A percentile compares a stretch with the other conserved stretches of the same genome.
phyloP scores from a whole-genome alignment of 2,329 filamentous ascomycete species.

The Cercospora beticola region DNA sequence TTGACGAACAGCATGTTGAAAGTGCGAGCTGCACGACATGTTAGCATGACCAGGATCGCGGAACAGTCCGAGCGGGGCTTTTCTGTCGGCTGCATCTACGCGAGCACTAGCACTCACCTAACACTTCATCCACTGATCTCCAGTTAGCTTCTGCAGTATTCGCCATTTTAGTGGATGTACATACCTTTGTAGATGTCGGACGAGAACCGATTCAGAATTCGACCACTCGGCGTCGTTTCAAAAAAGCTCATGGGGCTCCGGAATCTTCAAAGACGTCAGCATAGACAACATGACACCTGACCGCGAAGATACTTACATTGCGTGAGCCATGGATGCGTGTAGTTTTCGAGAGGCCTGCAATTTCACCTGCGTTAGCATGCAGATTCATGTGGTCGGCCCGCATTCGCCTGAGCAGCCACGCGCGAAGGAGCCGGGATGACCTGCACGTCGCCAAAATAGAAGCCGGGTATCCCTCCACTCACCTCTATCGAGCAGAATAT shows the following conservation, averaged over 20 bases:
- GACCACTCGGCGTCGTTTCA: conserved; percentile 92
- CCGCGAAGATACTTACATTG: conserved; percentile 18
- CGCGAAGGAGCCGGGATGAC: conserved; percentile 15
- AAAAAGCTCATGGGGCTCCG: conserved; percentile 98
- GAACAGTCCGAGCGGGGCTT: conserved; percentile 1
- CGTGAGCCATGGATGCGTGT: conserved; percentile 64
- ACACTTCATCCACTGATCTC: conserved; percentile 65
- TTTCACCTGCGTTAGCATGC: conserved; percentile 27
- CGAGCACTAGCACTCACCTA: conserved; percentile 60
- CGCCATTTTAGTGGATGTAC: neutral
- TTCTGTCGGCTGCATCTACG: conserved; percentile 47
- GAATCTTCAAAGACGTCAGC: conserved; percentile 52
- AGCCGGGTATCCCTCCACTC: conserved; percentile 35
- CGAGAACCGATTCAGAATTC: conserved; percentile 94
- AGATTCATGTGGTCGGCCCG: conserved; percentile 24
- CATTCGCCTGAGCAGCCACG: conserved; percentile 25
- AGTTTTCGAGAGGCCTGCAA: conserved; percentile 83
- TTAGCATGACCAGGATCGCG: conserved; percentile 11
- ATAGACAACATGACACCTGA: neutral
- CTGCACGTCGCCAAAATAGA: conserved; percentile 20
- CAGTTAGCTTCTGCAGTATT: conserved; percentile 14
- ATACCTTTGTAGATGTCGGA: conserved; percentile 46
- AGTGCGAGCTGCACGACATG: conserved; percentile 56
- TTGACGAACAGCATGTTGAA: conserved; percentile 82
- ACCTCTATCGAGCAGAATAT: conserved; percentile 99